A percentile compares a stretch with the other conserved stretches of the same genome.
Conservation (phyloP, 345 rosid genomes). For the Euphorbia peplus region DNA sequence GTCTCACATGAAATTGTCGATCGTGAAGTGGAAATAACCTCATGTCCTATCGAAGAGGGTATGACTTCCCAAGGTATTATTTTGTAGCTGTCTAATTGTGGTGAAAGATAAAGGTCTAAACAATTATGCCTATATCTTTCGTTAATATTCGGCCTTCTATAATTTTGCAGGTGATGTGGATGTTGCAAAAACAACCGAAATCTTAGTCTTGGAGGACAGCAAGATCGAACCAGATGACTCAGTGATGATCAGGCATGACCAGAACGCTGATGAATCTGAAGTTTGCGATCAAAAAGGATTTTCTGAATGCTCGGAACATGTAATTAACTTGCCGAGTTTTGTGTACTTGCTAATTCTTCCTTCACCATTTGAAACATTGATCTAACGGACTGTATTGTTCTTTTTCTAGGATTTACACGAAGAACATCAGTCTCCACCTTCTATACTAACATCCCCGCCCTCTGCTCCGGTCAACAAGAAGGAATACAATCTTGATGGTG, state of each 20-base stretch:
- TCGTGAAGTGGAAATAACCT: constrained; percentile 32
- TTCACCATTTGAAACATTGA: neutral
- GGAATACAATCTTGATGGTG: constrained; percentile 44
- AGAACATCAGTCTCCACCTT: constrained; percentile 32
- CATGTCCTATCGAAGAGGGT: constrained; percentile 22
- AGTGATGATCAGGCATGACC: constrained; percentile 23
- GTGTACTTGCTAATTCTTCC: constrained; percentile 17
- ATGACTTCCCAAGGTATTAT: constrained; percentile 45
- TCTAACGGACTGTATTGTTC: constrained; percentile 5
- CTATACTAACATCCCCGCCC: constrained; percentile 49
- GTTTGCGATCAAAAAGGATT: constrained; percentile 29
- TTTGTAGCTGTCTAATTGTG: constrained; percentile 13
- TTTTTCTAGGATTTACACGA: constrained; percentile 43
- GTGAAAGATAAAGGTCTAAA: constrained; percentile 9
- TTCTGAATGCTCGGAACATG: constrained; percentile 36
- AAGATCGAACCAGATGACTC: constrained; percentile 28
- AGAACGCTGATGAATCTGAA: constrained; percentile 29
- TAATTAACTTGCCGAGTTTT: constrained; percentile 22
- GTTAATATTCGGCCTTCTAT: neutral
- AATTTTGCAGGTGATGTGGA: constrained; percentile 35
- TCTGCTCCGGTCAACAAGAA: constrained; percentile 33
- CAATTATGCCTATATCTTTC: neutral
- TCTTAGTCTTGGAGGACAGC: constrained; percentile 32
- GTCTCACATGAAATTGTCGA: constrained; percentile 25
- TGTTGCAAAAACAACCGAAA: constrained; percentile 30